Percentiles rank a stretch among this genome's conserved stretches.
These are phyloP conservation scores for Conticribra weissflogii DNA, from an alignment of 108 stramenopile species.

Conservation along the genomic window DNA sequence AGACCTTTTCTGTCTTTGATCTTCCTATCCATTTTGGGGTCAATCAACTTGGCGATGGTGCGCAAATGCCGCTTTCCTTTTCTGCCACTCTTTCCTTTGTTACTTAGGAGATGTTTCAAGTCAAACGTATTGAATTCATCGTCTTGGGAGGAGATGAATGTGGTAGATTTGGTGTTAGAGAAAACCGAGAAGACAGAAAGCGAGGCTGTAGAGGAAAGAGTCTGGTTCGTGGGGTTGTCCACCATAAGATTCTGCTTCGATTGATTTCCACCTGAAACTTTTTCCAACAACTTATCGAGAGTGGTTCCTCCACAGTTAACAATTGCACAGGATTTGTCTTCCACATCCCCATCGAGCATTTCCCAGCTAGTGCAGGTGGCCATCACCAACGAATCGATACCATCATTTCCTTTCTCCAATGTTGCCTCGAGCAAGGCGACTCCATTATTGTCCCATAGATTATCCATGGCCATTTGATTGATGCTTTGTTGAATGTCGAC, in stretches of 20 bases:
- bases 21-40: constrained; percentile 2
- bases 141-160: constrained; percentile 5
- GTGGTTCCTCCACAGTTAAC: not conserved
- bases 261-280: not conserved
- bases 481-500: not conserved
- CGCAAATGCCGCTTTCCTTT: constrained; percentile 7
- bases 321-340: not conserved
- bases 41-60: constrained; percentile 7
- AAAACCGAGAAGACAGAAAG: not conserved
- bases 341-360: constrained; percentile 6
- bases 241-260: not conserved
- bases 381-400: not conserved
- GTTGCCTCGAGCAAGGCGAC: constrained; percentile 4
- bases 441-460: constrained; percentile 6
- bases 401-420: constrained; percentile 2
- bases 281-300: not conserved
- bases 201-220: not conserved
- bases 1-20: constrained; percentile 1
- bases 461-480: not conserved
- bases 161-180: not conserved
- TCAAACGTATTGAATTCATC: not conserved
- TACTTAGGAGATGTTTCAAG: not conserved
- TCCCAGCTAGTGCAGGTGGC: not conserved
- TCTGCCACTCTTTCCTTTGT: not conserved
- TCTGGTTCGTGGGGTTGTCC: not conserved